These are phyloP conservation scores for Apiosordaria backusii DNA, from an alignment of 495 filamentous ascomycete species.

Conservation along the genomic window DNA sequence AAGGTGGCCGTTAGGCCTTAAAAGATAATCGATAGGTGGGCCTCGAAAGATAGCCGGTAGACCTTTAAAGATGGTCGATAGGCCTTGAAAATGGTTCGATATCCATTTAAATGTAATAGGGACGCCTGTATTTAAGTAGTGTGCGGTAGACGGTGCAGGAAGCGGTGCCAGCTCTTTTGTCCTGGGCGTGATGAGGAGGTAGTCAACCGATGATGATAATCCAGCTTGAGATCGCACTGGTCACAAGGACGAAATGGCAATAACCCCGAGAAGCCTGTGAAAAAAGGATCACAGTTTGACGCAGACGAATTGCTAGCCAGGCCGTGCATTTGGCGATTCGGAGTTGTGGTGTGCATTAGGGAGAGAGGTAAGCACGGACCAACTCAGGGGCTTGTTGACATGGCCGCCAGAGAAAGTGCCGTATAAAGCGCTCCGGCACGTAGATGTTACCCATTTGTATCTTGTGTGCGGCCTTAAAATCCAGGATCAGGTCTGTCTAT, in stretches of 20 bases:
- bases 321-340: not conserved
- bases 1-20: too few relatives aligned
- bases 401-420: not conserved
- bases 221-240: not conserved
- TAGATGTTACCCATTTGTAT: not conserved
- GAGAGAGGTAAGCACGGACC: not conserved
- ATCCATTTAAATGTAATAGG: too few relatives aligned
- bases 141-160: too few relatives aligned
- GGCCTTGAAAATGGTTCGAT: too few relatives aligned
- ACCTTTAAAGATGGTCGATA: too few relatives aligned
- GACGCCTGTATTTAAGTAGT: too few relatives aligned
- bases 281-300: not conserved
- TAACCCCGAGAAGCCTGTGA: not conserved
- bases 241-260: not conserved
- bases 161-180: too few relatives aligned
- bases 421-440: not conserved
- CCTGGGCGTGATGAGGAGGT: too few relatives aligned
- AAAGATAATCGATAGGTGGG: too few relatives aligned
- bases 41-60: too few relatives aligned
- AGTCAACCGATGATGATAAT: not conserved
- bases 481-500: not conserved
- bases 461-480: not conserved
- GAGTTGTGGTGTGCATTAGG: not conserved
- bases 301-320: not conserved
- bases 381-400: not conserved